Conservation (phyloP, 2,329 filamentous ascomycete genomes). For the Botrytis aclada region DNA sequence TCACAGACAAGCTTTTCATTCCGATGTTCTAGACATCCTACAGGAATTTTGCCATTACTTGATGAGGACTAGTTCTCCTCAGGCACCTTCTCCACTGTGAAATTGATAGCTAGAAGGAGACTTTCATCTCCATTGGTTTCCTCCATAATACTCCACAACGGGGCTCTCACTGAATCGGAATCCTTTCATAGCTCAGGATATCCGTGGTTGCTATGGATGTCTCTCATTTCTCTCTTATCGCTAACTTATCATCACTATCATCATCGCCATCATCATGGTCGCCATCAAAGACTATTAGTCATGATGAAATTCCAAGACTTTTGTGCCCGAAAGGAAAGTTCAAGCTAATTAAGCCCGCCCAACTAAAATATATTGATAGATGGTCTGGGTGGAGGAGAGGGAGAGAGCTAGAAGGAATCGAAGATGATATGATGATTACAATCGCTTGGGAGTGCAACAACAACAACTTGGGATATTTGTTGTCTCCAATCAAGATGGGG, state of each 20-base stretch:
- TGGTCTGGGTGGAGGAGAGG: background rate
- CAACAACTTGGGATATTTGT: background rate
- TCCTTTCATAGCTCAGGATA: background rate
- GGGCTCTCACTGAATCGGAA: background rate
- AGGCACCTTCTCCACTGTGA: background rate
- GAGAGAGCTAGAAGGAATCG: background rate
- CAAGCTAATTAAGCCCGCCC: background rate
- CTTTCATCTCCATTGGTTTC: background rate
- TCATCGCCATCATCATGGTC: background rate
- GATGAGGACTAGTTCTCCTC: background rate
- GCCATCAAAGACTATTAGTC: background rate
- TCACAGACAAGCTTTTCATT: background rate
- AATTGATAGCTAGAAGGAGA: background rate
- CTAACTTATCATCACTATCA: background rate
- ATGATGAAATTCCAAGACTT: background rate
- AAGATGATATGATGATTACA: background rate
- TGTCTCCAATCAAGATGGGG: conserved; percentile 12
- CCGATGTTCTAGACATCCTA: background rate
- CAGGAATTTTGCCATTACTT: background rate
- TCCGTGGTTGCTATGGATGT: background rate
- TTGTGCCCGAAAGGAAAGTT: background rate
- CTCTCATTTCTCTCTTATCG: background rate
- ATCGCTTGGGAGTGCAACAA: background rate
- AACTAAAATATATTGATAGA: background rate
- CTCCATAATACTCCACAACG: background rate